A percentile compares a stretch with the other conserved stretches of the same genome.
phyloP scores from a whole-genome alignment of 2,329 filamentous ascomycete species.

The Exophiala sp. region DNA sequence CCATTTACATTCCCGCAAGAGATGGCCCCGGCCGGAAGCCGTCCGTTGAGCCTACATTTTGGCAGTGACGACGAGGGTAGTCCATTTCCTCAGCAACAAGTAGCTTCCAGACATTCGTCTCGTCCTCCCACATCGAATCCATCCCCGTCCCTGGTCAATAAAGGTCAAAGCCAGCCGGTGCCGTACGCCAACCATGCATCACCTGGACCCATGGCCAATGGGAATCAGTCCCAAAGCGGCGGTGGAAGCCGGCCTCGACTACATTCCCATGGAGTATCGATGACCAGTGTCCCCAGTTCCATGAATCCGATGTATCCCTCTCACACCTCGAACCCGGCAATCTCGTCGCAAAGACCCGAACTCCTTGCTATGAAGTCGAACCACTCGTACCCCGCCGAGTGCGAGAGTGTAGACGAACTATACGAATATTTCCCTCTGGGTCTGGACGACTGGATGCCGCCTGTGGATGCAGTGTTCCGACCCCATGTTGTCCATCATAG shows the following conservation, averaged over 20 bases:
- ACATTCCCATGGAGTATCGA: constrained; percentile 21
- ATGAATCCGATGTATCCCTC: neutral
- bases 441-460: constrained; percentile 85
- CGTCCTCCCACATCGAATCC: constrained; percentile 30
- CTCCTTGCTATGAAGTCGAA: constrained; percentile 16
- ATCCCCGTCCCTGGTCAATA: constrained; percentile 25
- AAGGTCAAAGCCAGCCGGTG: constrained; percentile 21
- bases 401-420: constrained; percentile 59
- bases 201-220: constrained; percentile 13
- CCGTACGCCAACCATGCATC: constrained; percentile 11
- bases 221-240: neutral
- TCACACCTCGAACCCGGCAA: neutral
- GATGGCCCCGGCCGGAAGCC: constrained; percentile 11
- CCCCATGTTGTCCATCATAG: constrained; percentile 86
- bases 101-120: constrained; percentile 23
- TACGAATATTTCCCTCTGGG: constrained; percentile 95
- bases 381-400: constrained; percentile 12
- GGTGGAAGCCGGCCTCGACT: constrained; percentile 9
- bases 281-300: constrained; percentile 18
- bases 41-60: constrained; percentile 29
- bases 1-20: constrained; percentile 27
- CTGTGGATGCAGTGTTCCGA: constrained; percentile 81
- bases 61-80: constrained; percentile 29
- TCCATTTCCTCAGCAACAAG: constrained; percentile 20
- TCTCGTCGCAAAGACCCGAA: constrained; percentile 13